phyloP scores from a whole-genome alignment of 257 asterid species.

The Solanum tarijense region DNA sequence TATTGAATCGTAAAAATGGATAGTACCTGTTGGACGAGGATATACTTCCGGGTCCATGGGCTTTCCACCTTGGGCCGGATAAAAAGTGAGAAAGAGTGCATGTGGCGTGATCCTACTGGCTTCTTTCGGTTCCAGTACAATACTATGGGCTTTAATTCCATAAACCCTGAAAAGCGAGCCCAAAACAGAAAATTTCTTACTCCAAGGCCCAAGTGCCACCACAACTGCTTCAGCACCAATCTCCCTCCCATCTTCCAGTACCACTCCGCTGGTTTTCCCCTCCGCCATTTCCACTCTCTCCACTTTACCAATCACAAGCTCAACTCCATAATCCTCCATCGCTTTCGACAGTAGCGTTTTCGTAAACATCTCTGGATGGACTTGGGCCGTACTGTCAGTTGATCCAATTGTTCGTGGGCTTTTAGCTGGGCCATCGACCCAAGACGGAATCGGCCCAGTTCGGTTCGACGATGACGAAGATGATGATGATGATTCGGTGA shows the following conservation, averaged over 20 bases:
- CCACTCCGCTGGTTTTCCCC: constrained; percentile 49
- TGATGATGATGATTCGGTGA: constrained; percentile 28
- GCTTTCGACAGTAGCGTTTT: constrained; percentile 50
- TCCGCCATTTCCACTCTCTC: constrained; percentile 49
- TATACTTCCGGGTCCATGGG: constrained; percentile 83
- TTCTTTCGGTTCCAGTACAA: constrained; percentile 57
- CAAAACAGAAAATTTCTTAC: constrained; percentile 34
- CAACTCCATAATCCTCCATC: constrained; percentile 48
- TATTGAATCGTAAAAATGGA: no score
- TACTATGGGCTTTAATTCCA: constrained; percentile 83
- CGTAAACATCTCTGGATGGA: constrained; percentile 68
- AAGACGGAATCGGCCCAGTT: constrained; percentile 35
- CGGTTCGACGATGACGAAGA: constrained; percentile 2
- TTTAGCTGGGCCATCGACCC: constrained; percentile 67
- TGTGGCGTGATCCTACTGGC: constrained; percentile 40
- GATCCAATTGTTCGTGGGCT: constrained; percentile 66
- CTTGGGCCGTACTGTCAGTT: constrained; percentile 73
- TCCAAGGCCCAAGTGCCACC: constrained; percentile 94
- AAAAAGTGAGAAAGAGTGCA: constrained; percentile 56
- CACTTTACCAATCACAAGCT: constrained; percentile 57
- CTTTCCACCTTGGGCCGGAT: constrained; percentile 46
- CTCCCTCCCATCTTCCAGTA: constrained; percentile 48
- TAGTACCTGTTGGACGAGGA: constrained; percentile 86
- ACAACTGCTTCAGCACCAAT: constrained; percentile 62
- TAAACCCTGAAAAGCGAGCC: constrained; percentile 36